These are phyloP conservation scores for Capsella bursapastoris DNA, from an alignment of 345 rosid species.

Conservation along the genomic window DNA sequence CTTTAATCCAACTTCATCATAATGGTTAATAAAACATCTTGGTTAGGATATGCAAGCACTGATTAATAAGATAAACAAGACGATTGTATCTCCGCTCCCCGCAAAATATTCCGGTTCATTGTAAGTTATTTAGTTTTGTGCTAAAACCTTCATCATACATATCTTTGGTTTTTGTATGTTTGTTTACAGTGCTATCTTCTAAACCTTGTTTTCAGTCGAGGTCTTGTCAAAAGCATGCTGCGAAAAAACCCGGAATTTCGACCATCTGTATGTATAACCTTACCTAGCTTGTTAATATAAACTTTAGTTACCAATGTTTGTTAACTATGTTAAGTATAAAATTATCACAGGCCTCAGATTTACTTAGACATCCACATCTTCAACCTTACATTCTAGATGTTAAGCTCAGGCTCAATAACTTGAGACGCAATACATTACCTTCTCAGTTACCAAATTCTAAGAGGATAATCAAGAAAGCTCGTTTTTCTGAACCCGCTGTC, in stretches of 20 bases:
- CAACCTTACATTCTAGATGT: conserved; percentile 71
- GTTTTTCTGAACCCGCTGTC: conserved; percentile 52
- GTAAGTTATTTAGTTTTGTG: conserved; percentile 52
- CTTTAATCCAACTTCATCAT: neutral
- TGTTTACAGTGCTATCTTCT: neutral
- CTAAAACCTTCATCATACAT: neutral
- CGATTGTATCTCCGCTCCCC: conserved; percentile 90
- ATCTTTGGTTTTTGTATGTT: too few species aligned
- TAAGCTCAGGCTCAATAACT: conserved; percentile 67
- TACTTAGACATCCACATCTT: conserved; percentile 73
- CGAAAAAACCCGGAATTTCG: conserved; percentile 91
- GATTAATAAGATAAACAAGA: conserved; percentile 85
- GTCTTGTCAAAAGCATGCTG: conserved; percentile 93
- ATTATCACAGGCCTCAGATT: conserved; percentile 69
- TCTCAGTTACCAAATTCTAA: conserved; percentile 64
- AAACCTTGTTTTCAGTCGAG: conserved; percentile 57
- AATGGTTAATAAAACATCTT: neutral
- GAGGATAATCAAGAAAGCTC: conserved; percentile 54
- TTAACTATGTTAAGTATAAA: conserved; percentile 7
- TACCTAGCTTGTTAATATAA: neutral
- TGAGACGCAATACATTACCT: conserved; percentile 66
- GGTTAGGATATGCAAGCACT: conserved; percentile 94
- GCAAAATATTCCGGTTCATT: conserved; percentile 80
- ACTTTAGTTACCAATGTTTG: neutral
- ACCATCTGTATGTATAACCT: conserved; percentile 68